phyloP scores from a whole-genome alignment of 169 alveolate genomes.

The Plasmodium malariae region DNA sequence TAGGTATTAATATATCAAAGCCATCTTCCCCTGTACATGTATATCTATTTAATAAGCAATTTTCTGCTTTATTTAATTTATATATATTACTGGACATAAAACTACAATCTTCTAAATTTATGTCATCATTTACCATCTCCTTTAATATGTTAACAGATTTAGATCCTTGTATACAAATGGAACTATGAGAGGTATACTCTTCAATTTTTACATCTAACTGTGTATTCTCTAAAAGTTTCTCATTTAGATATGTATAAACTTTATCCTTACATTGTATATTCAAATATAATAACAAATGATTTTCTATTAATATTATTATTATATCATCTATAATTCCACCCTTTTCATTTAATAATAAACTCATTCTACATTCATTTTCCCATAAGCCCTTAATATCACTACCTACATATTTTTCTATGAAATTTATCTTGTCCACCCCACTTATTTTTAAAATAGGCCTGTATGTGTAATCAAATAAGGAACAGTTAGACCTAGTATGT shows the following conservation, averaged over 20 bases:
- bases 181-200: slow-evolving; percentile 65
- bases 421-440: slow-evolving; percentile 55
- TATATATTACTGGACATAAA: slow-evolving; percentile 68
- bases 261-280: slow-evolving; percentile 74
- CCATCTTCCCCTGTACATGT: slow-evolving; percentile 80
- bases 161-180: slow-evolving; percentile 70
- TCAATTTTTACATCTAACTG: slow-evolving; percentile 58
- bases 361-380: slow-evolving; percentile 78
- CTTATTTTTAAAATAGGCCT: slow-evolving; percentile 77
- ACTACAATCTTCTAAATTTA: slow-evolving; percentile 51
- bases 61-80: slow-evolving; percentile 37
- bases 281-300: slow-evolving; percentile 56
- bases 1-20: slow-evolving; percentile 68
- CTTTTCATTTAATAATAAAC: slow-evolving; percentile 63
- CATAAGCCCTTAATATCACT: slow-evolving; percentile 76
- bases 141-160: slow-evolving; percentile 60
- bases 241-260: slow-evolving; percentile 58
- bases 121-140: slow-evolving; percentile 30
- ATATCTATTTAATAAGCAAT: slow-evolving; percentile 55
- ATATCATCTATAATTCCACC: slow-evolving; percentile 76
- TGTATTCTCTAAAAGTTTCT: slow-evolving; percentile 45
- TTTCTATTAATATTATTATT: slow-evolving; percentile 45
- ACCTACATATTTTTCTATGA: slow-evolving; percentile 74
- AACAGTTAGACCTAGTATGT: slow-evolving; percentile 70
- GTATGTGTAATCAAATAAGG: slow-evolving; percentile 74